Evolutionary conservation across 305 asterid species (phyloP).

Genomic region (Euphrasia arctica): DNA sequence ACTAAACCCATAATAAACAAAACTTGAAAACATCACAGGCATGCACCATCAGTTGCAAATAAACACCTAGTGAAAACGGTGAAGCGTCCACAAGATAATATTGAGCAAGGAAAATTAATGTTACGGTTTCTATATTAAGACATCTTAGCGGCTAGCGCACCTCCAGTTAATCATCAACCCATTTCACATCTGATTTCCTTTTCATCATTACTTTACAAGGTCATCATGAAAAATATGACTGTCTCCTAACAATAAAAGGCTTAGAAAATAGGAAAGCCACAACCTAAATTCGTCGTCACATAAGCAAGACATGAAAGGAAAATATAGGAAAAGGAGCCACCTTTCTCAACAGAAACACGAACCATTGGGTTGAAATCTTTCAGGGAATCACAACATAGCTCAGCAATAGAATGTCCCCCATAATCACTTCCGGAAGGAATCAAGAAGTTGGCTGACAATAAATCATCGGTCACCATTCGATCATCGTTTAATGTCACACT

Average conservation of each 20-base stretch:
- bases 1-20: constrained; percentile 6
- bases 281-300: constrained; percentile 16
- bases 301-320: not conserved
- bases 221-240: not conserved
- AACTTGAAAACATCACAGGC: constrained; percentile 10
- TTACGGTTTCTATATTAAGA: not conserved
- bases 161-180: constrained; percentile 8
- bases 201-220: constrained; percentile 13
- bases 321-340: constrained; percentile 28
- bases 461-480: constrained; percentile 60
- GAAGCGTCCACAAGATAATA: not conserved
- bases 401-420: constrained; percentile 71
- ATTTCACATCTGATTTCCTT: not conserved
- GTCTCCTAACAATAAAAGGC: not conserved
- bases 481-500: constrained; percentile 88
- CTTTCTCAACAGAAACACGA: constrained; percentile 63
- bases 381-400: constrained; percentile 68
- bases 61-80: not conserved
- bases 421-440: constrained; percentile 48
- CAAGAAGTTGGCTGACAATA: constrained; percentile 74
- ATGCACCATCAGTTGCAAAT: not conserved
- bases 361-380: constrained; percentile 85
- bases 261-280: constrained; percentile 1
- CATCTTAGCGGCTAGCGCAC: not conserved
- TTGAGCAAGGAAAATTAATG: not conserved